Base-by-base conservation (phyloP, 345 rosid genomes). In the Salix koriyanagi region DNA sequence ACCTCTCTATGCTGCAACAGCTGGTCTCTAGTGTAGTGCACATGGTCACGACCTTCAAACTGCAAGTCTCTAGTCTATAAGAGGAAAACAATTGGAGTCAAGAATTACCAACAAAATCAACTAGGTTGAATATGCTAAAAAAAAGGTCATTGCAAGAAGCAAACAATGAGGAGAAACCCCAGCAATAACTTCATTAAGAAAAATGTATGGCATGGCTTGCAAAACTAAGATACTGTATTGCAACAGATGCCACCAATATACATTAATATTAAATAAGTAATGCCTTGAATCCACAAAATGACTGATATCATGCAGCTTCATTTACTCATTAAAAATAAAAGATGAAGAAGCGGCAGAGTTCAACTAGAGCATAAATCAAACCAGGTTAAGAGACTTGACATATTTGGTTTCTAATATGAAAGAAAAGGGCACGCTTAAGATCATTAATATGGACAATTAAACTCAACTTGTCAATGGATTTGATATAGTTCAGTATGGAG, bases 1-100 rank as follows among this genome's bases (percentile, higher is more conserved):
- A 91, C 97, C 94, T 90, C 94, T 76, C 80, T 83, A 18, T 90
- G 86, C 82, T 91, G 90, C 77, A 93, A 80, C 37, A 95, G 87
- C 82, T 90, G 97, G 30, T 95, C 93, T 69, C 88, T 79, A n/a
- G 91, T 83, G 84, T 86, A 93, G 50, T 77, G 84, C 79, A 95
- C 80, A 54, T 85, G 78, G 67, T 93, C 98, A 73, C 69, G 90
- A 52, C 79, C 92, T 52, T 91, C 94, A 79, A 89, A 87, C 69
- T 89, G 84, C 0, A 84, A 77, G 79, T 89, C 96, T 65, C 95
- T 94, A 81, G 86, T 82, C 98, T 92, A 75, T 26, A 85, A 81
- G 21, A 76, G 74, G 52, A 70, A 77, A 76, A 66, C 37, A 65
- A 5, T 58, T 6, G 39, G 54, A 67, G 37, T 75, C 68, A 69